Percentiles rank a stretch among this genome's conserved stretches.
These are phyloP conservation scores for Agaricus bisporus DNA, from an alignment of 768 basidiomycete species.

Conservation along the genomic window DNA sequence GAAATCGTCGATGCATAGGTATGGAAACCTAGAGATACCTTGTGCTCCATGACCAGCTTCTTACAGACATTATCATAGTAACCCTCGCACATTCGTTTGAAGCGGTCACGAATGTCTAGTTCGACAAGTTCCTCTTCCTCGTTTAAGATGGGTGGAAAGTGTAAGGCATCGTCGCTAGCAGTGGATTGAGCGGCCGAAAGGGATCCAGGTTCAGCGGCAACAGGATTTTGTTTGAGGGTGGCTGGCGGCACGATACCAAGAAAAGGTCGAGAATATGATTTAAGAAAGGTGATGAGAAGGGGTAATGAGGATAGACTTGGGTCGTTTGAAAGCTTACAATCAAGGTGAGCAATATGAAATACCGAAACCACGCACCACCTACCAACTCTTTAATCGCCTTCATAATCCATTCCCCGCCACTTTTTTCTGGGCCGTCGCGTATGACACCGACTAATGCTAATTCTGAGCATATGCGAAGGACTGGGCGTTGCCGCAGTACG, in stretches of 20 bases:
- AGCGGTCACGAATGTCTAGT: conserved; percentile 78
- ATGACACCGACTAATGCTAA: conserved; percentile 85
- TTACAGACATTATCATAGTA: conserved; percentile 92
- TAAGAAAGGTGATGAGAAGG: conserved; percentile 86
- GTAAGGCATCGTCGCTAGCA: conserved; percentile 21
- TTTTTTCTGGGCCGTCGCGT: conserved; percentile 59
- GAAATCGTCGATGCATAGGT: background rate
- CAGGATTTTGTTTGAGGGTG: conserved; percentile 52
- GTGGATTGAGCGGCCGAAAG: conserved; percentile 34
- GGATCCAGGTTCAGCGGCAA: conserved; percentile 48
- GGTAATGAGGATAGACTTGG: conserved; percentile 84
- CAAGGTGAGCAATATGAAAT: conserved; percentile 9
- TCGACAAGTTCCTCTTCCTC: conserved; percentile 78
- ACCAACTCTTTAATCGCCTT: conserved; percentile 82
- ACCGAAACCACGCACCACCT: conserved; percentile 19
- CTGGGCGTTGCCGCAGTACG: conserved; percentile 74
- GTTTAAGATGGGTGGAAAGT: conserved; percentile 33
- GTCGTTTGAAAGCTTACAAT: conserved; percentile 75
- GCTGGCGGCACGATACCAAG: conserved; percentile 65
- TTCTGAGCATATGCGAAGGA: conserved; percentile 85
- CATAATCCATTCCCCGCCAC: conserved; percentile 88
- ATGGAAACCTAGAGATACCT: conserved; percentile 40
- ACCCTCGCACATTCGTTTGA: conserved; percentile 88
- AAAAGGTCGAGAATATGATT: conserved; percentile 84
- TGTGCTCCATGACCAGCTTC: conserved; percentile 88